phyloP scores from a whole-genome alignment of 352 stramenopile genomes.

The Bremia lactucae region DNA sequence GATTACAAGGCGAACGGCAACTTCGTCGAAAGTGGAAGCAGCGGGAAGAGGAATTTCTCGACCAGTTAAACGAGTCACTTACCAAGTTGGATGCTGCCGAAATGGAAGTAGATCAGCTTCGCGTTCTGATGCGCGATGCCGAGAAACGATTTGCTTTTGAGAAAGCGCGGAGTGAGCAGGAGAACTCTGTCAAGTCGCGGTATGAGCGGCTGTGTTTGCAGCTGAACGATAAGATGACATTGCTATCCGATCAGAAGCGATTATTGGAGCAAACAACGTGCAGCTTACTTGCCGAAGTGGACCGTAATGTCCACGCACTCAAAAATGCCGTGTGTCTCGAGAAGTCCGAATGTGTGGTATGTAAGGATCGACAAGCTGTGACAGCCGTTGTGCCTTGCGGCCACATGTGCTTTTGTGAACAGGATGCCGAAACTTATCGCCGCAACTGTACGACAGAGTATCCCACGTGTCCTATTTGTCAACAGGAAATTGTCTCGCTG shows the following conservation, averaged over 20 bases:
- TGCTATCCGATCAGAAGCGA: constrained; percentile 60
- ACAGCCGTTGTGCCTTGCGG: constrained; percentile 71
- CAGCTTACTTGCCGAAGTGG: constrained; percentile 55
- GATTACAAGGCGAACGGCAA: constrained; percentile 65
- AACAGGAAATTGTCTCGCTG: constrained; percentile 70
- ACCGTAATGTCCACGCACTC: constrained; percentile 58
- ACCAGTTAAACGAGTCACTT: constrained; percentile 50
- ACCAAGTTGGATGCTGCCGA: constrained; percentile 41
- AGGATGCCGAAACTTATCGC: constrained; percentile 64
- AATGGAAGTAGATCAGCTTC: constrained; percentile 26
- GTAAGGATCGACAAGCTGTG: constrained; percentile 60
- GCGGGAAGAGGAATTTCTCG: constrained; percentile 61
- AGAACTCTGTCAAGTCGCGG: constrained; percentile 58
- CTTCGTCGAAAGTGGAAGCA: constrained; percentile 73
- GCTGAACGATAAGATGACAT: constrained; percentile 56
- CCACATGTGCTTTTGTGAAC: constrained; percentile 78
- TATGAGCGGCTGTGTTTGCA: constrained; percentile 72
- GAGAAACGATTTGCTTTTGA: constrained; percentile 68
- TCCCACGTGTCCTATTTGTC: constrained; percentile 65
- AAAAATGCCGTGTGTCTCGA: constrained; percentile 55
- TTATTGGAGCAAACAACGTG: constrained; percentile 72
- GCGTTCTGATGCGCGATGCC: constrained; percentile 41
- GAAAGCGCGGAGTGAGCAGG: constrained; percentile 57
- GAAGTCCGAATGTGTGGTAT: constrained; percentile 69
- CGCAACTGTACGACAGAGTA: constrained; percentile 32